phyloP scores from a whole-genome alignment of 306 rosid genomes.

The Urtica urens region DNA sequence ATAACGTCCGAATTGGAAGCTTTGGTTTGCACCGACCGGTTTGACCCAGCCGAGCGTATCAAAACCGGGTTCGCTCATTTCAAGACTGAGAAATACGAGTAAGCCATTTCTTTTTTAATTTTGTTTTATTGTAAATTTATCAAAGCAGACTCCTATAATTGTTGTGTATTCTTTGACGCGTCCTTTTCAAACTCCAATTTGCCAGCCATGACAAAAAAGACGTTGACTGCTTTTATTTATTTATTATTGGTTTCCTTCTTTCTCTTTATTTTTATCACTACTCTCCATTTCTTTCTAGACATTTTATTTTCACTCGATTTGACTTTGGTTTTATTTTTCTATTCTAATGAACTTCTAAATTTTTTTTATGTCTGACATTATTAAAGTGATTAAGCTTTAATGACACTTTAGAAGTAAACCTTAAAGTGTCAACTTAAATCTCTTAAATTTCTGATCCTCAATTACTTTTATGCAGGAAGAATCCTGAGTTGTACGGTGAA shows the following conservation, averaged over 20 bases:
- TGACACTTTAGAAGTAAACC: no score
- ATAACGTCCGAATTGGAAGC: constrained; percentile 49
- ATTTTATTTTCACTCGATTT: constrained; percentile 6
- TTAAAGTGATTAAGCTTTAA: not conserved
- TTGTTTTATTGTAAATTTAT: not conserved
- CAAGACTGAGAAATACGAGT: constrained; percentile 69
- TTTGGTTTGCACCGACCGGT: constrained; percentile 11
- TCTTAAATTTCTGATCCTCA: no score
- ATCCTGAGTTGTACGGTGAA: constrained; percentile 47
- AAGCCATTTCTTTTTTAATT: constrained; percentile 10
- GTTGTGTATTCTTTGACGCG: no score
- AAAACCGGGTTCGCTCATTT: constrained; percentile 59
- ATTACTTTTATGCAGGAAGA: constrained; percentile 38
- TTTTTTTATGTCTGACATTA: not conserved
- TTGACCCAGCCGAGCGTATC: constrained; percentile 55
- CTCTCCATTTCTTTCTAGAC: no score
- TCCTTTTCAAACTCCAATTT: no score
- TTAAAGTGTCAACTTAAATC: no score
- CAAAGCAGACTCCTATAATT: no score
- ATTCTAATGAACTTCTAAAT: not conserved
- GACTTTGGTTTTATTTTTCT: constrained; percentile 1
- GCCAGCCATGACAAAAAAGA: no score
- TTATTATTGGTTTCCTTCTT: no score
- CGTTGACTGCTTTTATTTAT: no score
- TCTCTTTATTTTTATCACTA: no score